Conservation (phyloP, 345 rosid genomes). For the Lepidium didymum region DNA sequence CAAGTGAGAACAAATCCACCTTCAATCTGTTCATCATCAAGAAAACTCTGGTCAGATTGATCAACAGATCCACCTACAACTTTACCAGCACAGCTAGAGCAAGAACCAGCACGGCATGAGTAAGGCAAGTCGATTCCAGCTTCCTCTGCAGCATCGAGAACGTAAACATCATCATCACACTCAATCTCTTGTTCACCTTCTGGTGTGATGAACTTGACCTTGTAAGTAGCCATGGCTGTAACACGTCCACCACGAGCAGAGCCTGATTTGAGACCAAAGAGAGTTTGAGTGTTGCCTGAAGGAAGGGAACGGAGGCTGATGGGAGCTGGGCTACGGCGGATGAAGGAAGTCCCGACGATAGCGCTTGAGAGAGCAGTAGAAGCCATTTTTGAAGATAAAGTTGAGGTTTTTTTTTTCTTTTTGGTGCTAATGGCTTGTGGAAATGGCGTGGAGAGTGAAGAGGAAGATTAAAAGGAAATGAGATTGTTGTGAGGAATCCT, state of each 20-base stretch:
- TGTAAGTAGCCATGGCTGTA: constrained; percentile 61
- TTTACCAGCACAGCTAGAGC: constrained; percentile 83
- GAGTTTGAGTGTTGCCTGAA: constrained; percentile 33
- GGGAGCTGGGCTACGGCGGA: constrained; percentile 38
- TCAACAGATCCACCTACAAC: constrained; percentile 46
- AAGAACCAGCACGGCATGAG: constrained; percentile 95
- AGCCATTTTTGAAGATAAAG: constrained; percentile 28
- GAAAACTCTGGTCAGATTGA: constrained; percentile 82
- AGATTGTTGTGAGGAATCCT: constrained; percentile 14
- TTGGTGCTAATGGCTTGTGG: background rate
- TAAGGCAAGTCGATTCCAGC: constrained; percentile 72
- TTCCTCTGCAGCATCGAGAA: constrained; percentile 73
- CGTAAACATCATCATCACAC: constrained; percentile 52
- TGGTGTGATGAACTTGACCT: constrained; percentile 72
- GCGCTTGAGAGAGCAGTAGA: constrained; percentile 61
- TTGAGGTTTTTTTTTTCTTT: background rate
- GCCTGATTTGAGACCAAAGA: constrained; percentile 51
- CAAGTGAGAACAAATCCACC: constrained; percentile 79
- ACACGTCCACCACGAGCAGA: constrained; percentile 42
- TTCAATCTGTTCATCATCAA: constrained; percentile 65
- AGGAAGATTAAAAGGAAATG: background rate
- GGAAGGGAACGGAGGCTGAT: constrained; percentile 47
- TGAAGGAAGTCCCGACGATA: constrained; percentile 54
- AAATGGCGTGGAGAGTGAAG: constrained; percentile 25
- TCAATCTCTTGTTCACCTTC: constrained; percentile 46